phyloP scores from a whole-genome alignment of 2,329 filamentous ascomycete species.

The Beauveria australis region DNA sequence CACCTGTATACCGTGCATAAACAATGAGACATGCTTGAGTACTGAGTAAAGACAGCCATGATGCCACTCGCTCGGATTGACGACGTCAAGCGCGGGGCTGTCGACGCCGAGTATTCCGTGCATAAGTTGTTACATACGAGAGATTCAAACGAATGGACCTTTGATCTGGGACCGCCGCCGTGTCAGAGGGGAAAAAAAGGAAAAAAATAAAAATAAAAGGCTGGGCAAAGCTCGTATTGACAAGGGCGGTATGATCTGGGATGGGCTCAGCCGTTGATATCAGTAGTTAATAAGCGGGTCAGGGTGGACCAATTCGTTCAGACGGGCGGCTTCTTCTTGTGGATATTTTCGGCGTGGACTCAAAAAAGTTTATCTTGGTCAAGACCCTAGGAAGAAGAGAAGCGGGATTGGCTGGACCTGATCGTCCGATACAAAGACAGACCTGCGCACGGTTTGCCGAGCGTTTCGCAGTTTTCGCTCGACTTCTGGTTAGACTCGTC shows the following conservation, averaged over 20 bases:
- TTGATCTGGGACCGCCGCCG: background rate
- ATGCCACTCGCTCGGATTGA: background rate
- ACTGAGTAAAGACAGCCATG: no score
- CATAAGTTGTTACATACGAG: no score
- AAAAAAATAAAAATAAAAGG: no score
- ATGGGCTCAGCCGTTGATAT: background rate
- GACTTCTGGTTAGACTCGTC: no score
- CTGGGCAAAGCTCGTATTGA: background rate
- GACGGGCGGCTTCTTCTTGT: background rate
- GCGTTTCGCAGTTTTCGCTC: background rate
- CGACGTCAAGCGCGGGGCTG: background rate
- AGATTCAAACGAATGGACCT: background rate
- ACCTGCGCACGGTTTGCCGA: background rate
- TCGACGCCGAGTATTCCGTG: background rate
- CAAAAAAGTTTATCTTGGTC: background rate
- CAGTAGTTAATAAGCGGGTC: background rate
- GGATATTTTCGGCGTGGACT: background rate
- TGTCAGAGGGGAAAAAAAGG: background rate
- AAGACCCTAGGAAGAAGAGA: background rate
- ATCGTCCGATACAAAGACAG: background rate
- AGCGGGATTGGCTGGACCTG: background rate
- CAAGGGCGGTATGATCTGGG: background rate
- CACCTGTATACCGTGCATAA: background rate
- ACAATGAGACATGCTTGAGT: no score
- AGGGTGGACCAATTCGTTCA: background rate